These are phyloP conservation scores for Phytophthora boehmeriae DNA, from an alignment of 352 stramenopile species.

Conservation along the genomic window DNA sequence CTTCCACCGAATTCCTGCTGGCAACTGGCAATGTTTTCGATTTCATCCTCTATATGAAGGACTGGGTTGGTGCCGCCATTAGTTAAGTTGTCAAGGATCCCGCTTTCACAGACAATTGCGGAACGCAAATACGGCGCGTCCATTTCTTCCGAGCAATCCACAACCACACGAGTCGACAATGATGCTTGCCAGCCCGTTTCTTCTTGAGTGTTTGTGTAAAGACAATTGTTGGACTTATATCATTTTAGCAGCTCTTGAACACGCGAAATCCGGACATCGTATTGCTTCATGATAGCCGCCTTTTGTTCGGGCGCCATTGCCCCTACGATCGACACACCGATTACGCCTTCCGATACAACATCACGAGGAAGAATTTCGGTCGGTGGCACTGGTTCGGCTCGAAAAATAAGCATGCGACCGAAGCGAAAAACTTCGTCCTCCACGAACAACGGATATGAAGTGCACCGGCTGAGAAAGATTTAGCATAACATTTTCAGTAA, in stretches of 20 bases:
- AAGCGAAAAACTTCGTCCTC: constrained; percentile 1
- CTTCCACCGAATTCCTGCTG: too few species aligned
- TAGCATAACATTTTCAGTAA: constrained; percentile 10
- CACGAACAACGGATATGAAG: constrained; percentile 13
- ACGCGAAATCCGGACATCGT: not conserved
- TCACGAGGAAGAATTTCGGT: constrained; percentile 2
- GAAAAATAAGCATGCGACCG: constrained; percentile 15
- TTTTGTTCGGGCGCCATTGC: not conserved
- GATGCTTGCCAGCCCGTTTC: not conserved
- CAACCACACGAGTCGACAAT: not conserved
- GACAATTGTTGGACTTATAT: constrained; percentile 4
- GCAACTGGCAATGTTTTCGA: too few species aligned
- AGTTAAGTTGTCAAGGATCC: too few species aligned
- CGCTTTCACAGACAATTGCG: too few species aligned
- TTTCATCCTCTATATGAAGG: too few species aligned
- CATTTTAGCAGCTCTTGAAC: not conserved
- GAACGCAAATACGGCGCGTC: too few species aligned
- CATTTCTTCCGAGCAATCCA: too few species aligned
- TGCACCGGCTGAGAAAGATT: constrained; percentile 12
- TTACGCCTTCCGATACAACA: not conserved
- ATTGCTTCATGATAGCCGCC: not conserved
- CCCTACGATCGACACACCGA: constrained; percentile 5
- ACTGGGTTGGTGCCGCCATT: too few species aligned
- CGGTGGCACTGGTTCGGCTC: constrained; percentile 2
- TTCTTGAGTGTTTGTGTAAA: not conserved